Evolutionary conservation across 306 rosid genomes (phyloP).

Genomic region (Quercus wislizeni): DNA sequence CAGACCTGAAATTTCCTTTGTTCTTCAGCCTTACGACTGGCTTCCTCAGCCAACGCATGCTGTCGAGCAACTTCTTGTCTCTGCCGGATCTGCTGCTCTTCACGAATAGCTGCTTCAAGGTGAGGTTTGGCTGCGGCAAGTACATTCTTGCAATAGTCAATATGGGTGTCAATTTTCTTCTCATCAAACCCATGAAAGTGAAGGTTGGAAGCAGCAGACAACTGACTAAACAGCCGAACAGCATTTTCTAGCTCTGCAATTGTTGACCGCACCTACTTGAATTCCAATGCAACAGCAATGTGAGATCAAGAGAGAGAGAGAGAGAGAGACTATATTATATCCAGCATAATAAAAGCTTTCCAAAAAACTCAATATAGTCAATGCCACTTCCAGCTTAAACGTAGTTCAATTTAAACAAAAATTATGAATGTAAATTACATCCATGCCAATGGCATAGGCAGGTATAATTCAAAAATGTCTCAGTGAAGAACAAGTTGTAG

Average conservation of each 20-base stretch:
- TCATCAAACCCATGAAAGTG: slow-evolving; percentile 98
- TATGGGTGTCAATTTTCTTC: slow-evolving; percentile 98
- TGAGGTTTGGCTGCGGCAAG: slow-evolving; percentile 88
- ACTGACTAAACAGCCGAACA: slow-evolving; percentile 89
- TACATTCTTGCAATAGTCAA: slow-evolving; percentile 89
- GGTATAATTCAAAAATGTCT: not conserved
- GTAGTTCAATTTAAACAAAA: not conserved
- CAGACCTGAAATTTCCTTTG: slow-evolving; percentile 87
- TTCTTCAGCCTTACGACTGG: slow-evolving; percentile 96
- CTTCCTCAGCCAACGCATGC: slow-evolving; percentile 91
- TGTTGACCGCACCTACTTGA: slow-evolving; percentile 78
- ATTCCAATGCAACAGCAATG: slow-evolving; percentile 12
- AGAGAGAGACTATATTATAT: not conserved
- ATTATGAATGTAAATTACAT: not conserved
- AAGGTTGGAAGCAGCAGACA: slow-evolving; percentile 98
- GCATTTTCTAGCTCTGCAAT: slow-evolving; percentile 95
- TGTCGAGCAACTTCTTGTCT: slow-evolving; percentile 97
- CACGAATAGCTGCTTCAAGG: slow-evolving; percentile 88
- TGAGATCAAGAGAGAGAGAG: not conserved
- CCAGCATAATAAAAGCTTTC: not conserved
- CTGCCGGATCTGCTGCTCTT: slow-evolving; percentile 87
- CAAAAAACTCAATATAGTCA: not conserved
- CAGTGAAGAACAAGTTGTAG: not conserved
- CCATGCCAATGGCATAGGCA: not conserved
- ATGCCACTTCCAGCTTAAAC: not conserved